Evolutionary conservation across 2,329 filamentous ascomycete species (phyloP), one percentile per base, ranked within the genome.

Genomic region (Remersonia thermophila): DNA sequence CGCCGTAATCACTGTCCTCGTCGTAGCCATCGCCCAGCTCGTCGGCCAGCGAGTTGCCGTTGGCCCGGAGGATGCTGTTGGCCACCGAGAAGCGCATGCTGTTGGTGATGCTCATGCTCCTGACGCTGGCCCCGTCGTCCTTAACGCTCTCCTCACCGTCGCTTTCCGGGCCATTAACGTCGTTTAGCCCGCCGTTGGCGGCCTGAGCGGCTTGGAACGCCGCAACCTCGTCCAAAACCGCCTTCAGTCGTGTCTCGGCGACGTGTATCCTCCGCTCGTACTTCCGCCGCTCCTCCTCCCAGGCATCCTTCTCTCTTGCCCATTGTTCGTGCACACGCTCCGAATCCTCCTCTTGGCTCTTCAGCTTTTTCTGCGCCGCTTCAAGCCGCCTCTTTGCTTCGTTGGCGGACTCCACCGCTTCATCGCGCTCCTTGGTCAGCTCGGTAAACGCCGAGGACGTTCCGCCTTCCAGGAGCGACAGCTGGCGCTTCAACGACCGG

Each of bases 251-350:
- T 20, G 72, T 83, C 60, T 98, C 91, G 2, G 86, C 82, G n/a
- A 95, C 71, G 55, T 96, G 87, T 11, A 94, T 63, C 48, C 83
- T 85, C 38, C 83, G 77, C 57, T 98, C 89, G 42, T 84, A 70
- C 38, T 74, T 81, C 37, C 87, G 77, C 50, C 77, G 81, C 55
- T 93, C 86, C 32, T 80, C 77, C 10, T 87, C 80, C 86, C 87
- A 96, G 2, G 66, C 65, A 37, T 89, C 78, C 54, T 81, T 91
- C 46, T 98, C 91, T 35, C 74, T 77, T 9, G 80, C 77, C 83
- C 85, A 95, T 40, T 86, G 68, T 36, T 77, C 71, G 51, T 93
- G 83, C 5, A 80, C 76, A 23, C 80, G 74, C 48, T 83, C 74
- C 0, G 79, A 78, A 48, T 94, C 83, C 40, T 95, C 83, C 54